Base-by-base conservation (phyloP, 1,284 basidiomycete genomes). In the Cryptococcus neoformans region DNA sequence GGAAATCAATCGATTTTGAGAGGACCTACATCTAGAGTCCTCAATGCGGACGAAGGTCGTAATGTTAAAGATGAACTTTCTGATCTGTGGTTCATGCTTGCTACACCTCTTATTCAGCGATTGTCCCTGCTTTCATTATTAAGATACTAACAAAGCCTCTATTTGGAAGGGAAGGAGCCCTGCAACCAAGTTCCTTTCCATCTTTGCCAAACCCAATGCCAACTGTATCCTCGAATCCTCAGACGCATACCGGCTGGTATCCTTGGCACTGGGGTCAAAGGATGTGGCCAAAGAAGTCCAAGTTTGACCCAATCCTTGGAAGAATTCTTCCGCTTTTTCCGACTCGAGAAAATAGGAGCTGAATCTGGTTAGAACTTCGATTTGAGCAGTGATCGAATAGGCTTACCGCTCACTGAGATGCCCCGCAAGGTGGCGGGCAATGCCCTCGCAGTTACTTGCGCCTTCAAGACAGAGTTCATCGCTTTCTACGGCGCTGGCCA, bases 101-200 rank as follows among this genome's bases (percentile, higher is more conserved):
- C 65, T 69, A 3, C 6, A 21, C 21, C 12, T 34, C 6, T 50
- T 42, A 7, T 16, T 21, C 17, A 35, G 10, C 34, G 45, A 4
- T 21, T 8, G 21, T 49, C 10, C 11, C 16, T 34, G 38, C 5
- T 40, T 11, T 17, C 34, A 14, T 9, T 9, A 8, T 4, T 48
- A 10, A 14, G 16, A 17, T 14, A 55, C 72, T 61, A 12, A 76
- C 73, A 61, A 41, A 5, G 68, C 65, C 4, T 45, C 50, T 1
- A 45, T 39, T 53, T 76, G 74, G 52, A 66, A 59, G 9, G 52
- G 47, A 37, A 49, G 48, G 12, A 69, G n/a, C 0, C 73, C 74
- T 9, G 74, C 74, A 2, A 74, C 49, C 28, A 76, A 56, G 55
- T 76, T 74, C 14, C 73, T 58, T 53, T 76, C 70, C 35, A 76